These are phyloP conservation scores for Nepenthes alata DNA, from an alignment of 179 eudicot genomes.

Conservation along the genomic window DNA sequence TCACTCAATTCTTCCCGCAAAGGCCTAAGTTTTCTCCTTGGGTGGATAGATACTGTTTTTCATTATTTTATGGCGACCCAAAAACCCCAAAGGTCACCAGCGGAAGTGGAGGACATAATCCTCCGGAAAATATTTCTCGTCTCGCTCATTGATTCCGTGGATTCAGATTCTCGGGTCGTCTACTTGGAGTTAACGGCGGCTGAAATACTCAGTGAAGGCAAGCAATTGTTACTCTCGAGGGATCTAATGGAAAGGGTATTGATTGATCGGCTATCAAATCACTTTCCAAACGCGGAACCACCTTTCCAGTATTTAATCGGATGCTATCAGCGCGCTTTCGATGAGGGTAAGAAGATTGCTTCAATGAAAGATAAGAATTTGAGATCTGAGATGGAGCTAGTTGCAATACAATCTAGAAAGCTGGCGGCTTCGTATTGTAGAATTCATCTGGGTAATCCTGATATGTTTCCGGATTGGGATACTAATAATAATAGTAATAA, in stretches of 20 bases:
- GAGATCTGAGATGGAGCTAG: constrained; percentile 58
- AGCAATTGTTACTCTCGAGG: constrained; percentile 39
- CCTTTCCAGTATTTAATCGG: constrained; percentile 61
- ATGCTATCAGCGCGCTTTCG: constrained; percentile 59
- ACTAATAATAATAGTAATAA: not conserved
- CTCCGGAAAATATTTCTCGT: constrained; percentile 72
- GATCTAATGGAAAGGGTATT: constrained; percentile 77
- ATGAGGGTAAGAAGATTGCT: constrained; percentile 64
- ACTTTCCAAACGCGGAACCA: constrained; percentile 43
- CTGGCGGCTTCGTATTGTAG: constrained; percentile 68
- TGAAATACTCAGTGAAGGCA: constrained; percentile 78
- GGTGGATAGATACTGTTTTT: too few species aligned
- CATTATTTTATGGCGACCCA: constrained; percentile 38
- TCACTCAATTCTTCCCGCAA: too few species aligned
- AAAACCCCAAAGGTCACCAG: constrained; percentile 54
- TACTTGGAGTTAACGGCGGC: constrained; percentile 88
- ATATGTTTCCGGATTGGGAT: constrained; percentile 46
- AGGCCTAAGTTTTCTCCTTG: too few species aligned
- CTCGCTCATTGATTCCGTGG: constrained; percentile 52
- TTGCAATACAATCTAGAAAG: constrained; percentile 54
- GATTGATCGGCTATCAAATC: constrained; percentile 72
- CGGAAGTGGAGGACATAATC: constrained; percentile 74
- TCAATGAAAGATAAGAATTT: constrained; percentile 64
- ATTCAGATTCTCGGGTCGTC: constrained; percentile 39
- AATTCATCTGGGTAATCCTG: constrained; percentile 82